phyloP scores from a whole-genome alignment of 768 basidiomycete genomes.

The Dentipellis fragilis region DNA sequence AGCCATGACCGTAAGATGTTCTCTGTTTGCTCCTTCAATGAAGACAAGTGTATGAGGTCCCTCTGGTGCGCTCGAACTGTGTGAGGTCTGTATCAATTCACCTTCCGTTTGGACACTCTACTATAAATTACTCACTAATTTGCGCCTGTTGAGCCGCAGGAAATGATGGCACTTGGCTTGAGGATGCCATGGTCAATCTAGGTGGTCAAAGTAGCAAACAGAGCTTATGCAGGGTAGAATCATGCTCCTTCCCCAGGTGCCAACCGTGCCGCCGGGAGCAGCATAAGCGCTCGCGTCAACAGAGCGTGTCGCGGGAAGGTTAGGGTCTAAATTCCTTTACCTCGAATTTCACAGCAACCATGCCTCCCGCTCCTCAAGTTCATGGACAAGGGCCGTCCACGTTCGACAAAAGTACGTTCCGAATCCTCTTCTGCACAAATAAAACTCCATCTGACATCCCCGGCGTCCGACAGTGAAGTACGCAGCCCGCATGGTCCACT shows the following conservation, averaged over 20 bases:
- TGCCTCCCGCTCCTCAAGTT: constrained; percentile 7
- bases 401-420: constrained; percentile 15
- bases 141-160: constrained; percentile 78
- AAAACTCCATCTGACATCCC: constrained; percentile 6
- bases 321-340: constrained; percentile 6
- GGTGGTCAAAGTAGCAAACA: too few species aligned
- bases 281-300: too few species aligned
- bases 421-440: background rate
- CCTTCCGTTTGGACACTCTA: too few species aligned
- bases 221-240: too few species aligned
- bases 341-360: constrained; percentile 2
- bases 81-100: too few species aligned
- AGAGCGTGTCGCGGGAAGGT: background rate
- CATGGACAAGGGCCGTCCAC: constrained; percentile 12
- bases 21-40: constrained; percentile 67
- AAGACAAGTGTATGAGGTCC: constrained; percentile 68
- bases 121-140: constrained; percentile 50
- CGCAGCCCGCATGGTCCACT: constrained; percentile 11
- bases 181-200: too few species aligned
- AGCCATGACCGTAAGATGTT: constrained; percentile 68
- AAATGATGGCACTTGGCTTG: constrained; percentile 26
- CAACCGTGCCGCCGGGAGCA: too few species aligned
- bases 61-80: constrained; percentile 80
- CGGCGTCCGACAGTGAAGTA: constrained; percentile 45
- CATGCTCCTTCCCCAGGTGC: too few species aligned